A percentile compares a stretch with the other conserved stretches of the same genome.
Conservation (phyloP, 202 grass and related monocot genomes). For the Digitaria exilis region DNA sequence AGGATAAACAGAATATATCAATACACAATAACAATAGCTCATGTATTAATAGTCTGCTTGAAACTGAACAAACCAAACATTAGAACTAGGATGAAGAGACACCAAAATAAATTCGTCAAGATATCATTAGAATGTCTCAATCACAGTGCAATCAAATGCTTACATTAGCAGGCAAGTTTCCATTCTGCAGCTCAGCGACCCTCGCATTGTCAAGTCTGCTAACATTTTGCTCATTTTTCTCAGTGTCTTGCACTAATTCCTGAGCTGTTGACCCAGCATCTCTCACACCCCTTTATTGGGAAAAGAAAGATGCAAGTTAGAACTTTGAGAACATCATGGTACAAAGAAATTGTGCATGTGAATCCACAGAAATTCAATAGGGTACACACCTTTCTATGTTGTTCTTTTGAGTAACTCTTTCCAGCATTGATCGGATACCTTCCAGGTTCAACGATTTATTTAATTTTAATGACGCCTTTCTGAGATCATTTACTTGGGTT, state of each 20-base stretch:
- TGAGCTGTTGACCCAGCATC: constrained; percentile 57
- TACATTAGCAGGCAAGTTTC: constrained; percentile 60
- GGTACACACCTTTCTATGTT: constrained; percentile 56
- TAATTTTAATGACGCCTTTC: constrained; percentile 58
- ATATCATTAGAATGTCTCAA: background rate
- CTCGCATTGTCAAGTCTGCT: constrained; percentile 45
- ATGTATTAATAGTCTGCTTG: background rate
- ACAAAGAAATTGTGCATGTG: background rate
- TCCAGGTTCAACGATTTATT: constrained; percentile 63
- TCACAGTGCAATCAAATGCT: constrained; percentile 35
- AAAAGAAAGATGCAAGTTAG: constrained; percentile 33
- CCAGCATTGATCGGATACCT: constrained; percentile 68
- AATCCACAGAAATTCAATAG: background rate
- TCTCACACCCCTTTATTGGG: constrained; percentile 50
- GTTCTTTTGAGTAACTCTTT: constrained; percentile 56
- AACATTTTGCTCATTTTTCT: constrained; percentile 48
- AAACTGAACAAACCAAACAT: background rate
- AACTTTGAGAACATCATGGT: background rate
- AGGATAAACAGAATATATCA: constrained; percentile 19
- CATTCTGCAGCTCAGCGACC: constrained; percentile 52
- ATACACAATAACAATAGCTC: background rate
- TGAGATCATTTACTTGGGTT: constrained; percentile 50
- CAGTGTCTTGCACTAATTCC: constrained; percentile 37
- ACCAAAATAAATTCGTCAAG: background rate
- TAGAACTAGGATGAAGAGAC: constrained; percentile 7